phyloP scores from a whole-genome alignment of 495 filamentous ascomycete genomes.

The Penicillium steckii region DNA sequence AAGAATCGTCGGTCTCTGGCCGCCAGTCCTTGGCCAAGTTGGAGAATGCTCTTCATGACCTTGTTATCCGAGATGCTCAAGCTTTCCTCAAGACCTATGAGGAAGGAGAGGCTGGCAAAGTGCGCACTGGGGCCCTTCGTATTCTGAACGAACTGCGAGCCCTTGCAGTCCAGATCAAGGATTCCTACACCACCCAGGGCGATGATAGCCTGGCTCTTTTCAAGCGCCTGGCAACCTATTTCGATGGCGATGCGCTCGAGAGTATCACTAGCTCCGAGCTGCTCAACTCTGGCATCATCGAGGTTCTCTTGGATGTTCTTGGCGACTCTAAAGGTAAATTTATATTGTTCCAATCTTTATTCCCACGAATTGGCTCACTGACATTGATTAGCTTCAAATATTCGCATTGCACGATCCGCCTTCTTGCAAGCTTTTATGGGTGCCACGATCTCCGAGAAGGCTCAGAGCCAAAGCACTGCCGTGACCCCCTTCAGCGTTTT shows the following conservation, averaged over 20 bases:
- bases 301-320: slow-evolving; percentile 79
- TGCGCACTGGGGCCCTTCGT: slow-evolving; percentile 72
- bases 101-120: slow-evolving; percentile 64
- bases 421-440: slow-evolving; percentile 98
- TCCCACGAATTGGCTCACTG: background rate
- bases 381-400: slow-evolving; percentile 16
- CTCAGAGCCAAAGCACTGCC: slow-evolving; percentile 61
- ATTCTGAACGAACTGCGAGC: slow-evolving; percentile 72
- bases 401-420: slow-evolving; percentile 66
- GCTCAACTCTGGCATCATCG: slow-evolving; percentile 83
- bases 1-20: slow-evolving; percentile 56
- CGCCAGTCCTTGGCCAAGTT: slow-evolving; percentile 44
- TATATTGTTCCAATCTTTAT: background rate
- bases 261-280: slow-evolving; percentile 98
- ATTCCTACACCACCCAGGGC: slow-evolving; percentile 61
- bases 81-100: slow-evolving; percentile 83
- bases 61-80: slow-evolving; percentile 72
- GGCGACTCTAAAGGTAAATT: slow-evolving; percentile 54
- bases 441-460: slow-evolving; percentile 57
- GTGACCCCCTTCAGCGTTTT: slow-evolving; percentile 87
- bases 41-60: slow-evolving; percentile 64
- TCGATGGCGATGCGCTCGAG: slow-evolving; percentile 81
- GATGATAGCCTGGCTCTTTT: slow-evolving; percentile 61
- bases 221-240: slow-evolving; percentile 75
- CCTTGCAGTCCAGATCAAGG: slow-evolving; percentile 68